Base-by-base conservation (phyloP, 768 basidiomycete genomes). In the Pleurotus ostreatus region DNA sequence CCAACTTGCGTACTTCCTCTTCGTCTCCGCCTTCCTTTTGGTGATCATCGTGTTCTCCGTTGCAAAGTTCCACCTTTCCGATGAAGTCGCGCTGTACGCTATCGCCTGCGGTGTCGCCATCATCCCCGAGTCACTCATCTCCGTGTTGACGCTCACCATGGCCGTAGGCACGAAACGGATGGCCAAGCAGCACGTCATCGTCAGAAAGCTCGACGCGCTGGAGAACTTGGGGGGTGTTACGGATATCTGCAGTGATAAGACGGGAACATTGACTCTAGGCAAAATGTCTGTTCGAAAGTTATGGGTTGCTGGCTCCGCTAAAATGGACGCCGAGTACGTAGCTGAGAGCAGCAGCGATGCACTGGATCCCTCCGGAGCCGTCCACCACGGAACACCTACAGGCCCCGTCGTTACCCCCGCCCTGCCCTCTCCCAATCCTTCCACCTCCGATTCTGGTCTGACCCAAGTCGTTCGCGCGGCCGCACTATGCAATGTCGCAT, bases 201-300 rank as follows among this genome's bases (percentile, higher is more conserved):
- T 85, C n/a, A 75, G 83, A 34, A 77, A 81, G 53, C 75, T 87
- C 59, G 83, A 85, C 59, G 83, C 84, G 15, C 72, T 86, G 58
- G 84, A 86, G 63, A 82, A 78, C 48, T 65, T 87, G 40, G 81
- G 83, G 11, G 81, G 77, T 11, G 82, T 86, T 4, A 73, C 71
- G 2, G 71, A 75, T 61, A 71, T 77, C 38, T 86, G 84, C 63
- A 83, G 81, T 18, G 85, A 87, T 66, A 86, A 86, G 67, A 87
- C 85, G 1, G 85, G 85, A 23, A 87, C 85, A 13, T 65, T 82
- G 26, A 82, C 81, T 7, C 39, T 53, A 4, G 75, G 75, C 1
- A 65, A 72, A 59, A 76, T 75, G 74, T 72, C 71, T 2, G 74
- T 75, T 20, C 68, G 70, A 4, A 75, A 72, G 47, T 64, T 72